phyloP scores from a whole-genome alignment of 371 early-diverging fungal genomes.

The Syncephalastrum sp. region DNA sequence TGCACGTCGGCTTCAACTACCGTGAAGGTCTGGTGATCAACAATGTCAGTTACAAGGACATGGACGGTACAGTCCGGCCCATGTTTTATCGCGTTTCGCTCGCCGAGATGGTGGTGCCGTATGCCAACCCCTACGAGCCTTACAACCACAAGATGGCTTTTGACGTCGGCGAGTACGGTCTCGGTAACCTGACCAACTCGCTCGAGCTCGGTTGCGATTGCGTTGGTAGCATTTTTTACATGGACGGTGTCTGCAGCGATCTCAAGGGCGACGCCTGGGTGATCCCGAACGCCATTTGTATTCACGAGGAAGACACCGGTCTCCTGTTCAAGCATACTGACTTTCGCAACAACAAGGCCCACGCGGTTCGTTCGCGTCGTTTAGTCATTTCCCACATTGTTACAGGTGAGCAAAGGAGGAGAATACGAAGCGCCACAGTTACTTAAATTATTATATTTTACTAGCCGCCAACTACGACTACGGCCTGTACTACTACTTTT shows the following conservation, averaged over 20 bases:
- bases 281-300: slow-evolving; percentile 50
- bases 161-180: slow-evolving; percentile 53
- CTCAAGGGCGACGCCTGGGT: slow-evolving; percentile 38
- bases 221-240: slow-evolving; percentile 49
- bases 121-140: slow-evolving; percentile 44
- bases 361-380: slow-evolving; percentile 43
- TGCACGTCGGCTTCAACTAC: slow-evolving; percentile 47
- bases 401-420: slow-evolving; percentile 27
- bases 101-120: slow-evolving; percentile 53
- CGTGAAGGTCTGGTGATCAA: slow-evolving; percentile 52
- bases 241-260: slow-evolving; percentile 41
- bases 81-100: slow-evolving; percentile 43
- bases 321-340: slow-evolving; percentile 52
- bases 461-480: slow-evolving; percentile 54
- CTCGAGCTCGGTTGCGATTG: slow-evolving; percentile 50
- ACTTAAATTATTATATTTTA: neutral
- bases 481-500: slow-evolving; percentile 53
- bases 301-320: slow-evolving; percentile 54
- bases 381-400: slow-evolving; percentile 52
- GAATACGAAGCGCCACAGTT: neutral
- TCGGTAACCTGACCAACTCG: slow-evolving; percentile 44
- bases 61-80: slow-evolving; percentile 33
- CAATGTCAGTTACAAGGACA: slow-evolving; percentile 44
- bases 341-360: slow-evolving; percentile 38
- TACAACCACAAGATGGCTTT: slow-evolving; percentile 48